Percentiles rank a stretch among this genome's conserved stretches.
Evolutionary conservation across 2,329 filamentous ascomycete genomes (phyloP).

Genomic region (Aspergillus sp.): DNA sequence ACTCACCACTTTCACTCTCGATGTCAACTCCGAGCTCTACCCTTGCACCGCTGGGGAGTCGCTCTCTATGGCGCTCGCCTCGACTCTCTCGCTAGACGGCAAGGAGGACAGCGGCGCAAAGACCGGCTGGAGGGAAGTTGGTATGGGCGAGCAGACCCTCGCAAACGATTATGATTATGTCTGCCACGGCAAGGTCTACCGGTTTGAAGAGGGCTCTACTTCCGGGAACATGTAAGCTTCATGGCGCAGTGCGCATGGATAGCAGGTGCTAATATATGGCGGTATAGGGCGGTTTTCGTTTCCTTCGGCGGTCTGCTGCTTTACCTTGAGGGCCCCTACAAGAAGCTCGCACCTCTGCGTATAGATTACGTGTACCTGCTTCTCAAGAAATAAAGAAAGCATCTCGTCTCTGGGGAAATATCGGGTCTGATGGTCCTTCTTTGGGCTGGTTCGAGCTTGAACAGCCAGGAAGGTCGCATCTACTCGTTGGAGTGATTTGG

Average conservation of each 20-base stretch:
- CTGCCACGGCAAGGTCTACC: slow-evolving; percentile 53
- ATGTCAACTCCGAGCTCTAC: slow-evolving; percentile 93
- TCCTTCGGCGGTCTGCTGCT: slow-evolving; percentile 92
- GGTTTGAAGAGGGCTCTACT: slow-evolving; percentile 56
- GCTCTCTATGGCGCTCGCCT: slow-evolving; percentile 78
- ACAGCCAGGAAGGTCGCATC: slow-evolving; percentile 23
- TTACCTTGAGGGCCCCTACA: slow-evolving; percentile 89
- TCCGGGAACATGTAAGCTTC: slow-evolving; percentile 78
- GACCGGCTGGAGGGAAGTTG: slow-evolving; percentile 72
- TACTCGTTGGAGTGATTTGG: slow-evolving; percentile 27
- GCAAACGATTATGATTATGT: slow-evolving; percentile 54
- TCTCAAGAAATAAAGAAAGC: slow-evolving; percentile 71
- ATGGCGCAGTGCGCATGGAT: not conserved
- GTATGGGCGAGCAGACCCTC: slow-evolving; percentile 57
- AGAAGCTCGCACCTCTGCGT: slow-evolving; percentile 86
- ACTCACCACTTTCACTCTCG: slow-evolving; percentile 75
- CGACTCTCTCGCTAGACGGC: slow-evolving; percentile 83
- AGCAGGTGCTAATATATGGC: slow-evolving; percentile 24
- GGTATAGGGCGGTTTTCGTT: slow-evolving; percentile 79
- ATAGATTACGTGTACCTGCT: slow-evolving; percentile 94
- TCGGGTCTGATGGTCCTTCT: not conserved
- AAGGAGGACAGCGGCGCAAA: slow-evolving; percentile 66
- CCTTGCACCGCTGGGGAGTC: slow-evolving; percentile 72
- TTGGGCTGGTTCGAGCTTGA: not conserved
- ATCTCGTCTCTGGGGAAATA: not conserved